These are phyloP conservation scores for Diphasiastrum complanatum DNA, from an alignment of 83 land plant species.

Conservation along the genomic window DNA sequence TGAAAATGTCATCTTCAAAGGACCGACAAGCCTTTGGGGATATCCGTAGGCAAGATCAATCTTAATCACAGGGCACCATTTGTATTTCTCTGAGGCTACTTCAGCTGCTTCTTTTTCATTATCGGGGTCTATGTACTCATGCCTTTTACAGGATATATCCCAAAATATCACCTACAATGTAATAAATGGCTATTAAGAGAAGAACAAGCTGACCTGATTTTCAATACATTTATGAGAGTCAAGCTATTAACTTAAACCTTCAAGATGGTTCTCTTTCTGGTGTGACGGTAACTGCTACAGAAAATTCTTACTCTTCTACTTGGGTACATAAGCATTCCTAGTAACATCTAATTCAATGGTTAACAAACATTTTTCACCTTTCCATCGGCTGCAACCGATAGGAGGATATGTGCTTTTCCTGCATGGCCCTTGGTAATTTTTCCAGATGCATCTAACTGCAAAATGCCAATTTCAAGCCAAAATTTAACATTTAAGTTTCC, in stretches of 20 bases:
- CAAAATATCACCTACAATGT: constrained; percentile 32
- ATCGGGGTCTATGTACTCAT: constrained; percentile 18
- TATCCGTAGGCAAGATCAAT: constrained; percentile 10
- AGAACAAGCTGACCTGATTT: no score
- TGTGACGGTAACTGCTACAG: no score
- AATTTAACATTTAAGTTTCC: background rate
- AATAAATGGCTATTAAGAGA: no score
- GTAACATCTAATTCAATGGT: no score
- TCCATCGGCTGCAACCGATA: constrained; percentile 38
- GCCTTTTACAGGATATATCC: constrained; percentile 23
- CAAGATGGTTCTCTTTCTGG: no score
- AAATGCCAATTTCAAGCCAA: background rate
- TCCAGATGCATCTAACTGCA: constrained; percentile 18
- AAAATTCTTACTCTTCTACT: no score
- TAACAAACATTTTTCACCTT: no score
- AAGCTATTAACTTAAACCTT: no score
- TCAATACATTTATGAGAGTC: no score
- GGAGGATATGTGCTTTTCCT: constrained; percentile 23
- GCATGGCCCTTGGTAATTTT: constrained; percentile 18
- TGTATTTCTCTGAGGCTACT: constrained; percentile 22
- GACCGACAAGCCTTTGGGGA: constrained; percentile 22
- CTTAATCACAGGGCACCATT: constrained; percentile 29
- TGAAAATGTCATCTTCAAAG: constrained; percentile 23
- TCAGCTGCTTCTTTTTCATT: constrained; percentile 33
- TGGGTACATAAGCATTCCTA: no score